These are phyloP conservation scores for Cercospora sp. DNA, from an alignment of 2,329 filamentous ascomycete species.

Conservation along the genomic window DNA sequence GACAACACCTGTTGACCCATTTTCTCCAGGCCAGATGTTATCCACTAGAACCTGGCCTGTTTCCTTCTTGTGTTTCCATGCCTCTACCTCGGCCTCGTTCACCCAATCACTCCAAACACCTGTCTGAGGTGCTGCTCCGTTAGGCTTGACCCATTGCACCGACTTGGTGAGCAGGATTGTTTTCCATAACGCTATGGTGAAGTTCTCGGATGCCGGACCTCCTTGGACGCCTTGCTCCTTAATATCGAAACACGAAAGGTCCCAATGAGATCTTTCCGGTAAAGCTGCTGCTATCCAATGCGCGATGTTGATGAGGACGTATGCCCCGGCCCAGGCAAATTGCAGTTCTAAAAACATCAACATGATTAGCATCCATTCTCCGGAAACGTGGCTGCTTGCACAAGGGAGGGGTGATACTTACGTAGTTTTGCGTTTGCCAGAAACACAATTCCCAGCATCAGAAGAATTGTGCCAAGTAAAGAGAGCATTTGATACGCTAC, in stretches of 20 bases:
- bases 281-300: conserved; percentile 56
- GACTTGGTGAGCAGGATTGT: conserved; percentile 49
- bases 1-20: conserved; percentile 7
- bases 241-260: conserved; percentile 48
- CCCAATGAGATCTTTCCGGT: conserved; percentile 50
- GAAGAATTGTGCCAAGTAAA: conserved; percentile 52
- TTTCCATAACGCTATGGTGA: conserved; percentile 53
- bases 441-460: conserved; percentile 55
- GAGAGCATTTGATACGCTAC: conserved; percentile 49
- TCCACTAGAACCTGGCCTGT: too few relatives aligned
- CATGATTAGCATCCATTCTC: not conserved
- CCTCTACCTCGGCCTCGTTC: conserved; percentile 22
- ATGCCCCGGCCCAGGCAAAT: conserved; percentile 52
- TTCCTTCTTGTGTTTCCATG: conserved; percentile 6
- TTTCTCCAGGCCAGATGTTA: too few relatives aligned
- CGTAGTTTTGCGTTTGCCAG: conserved; percentile 51
- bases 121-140: conserved; percentile 27
- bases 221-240: conserved; percentile 40
- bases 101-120: conserved; percentile 32
- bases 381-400: not conserved
- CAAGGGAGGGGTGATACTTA: not conserved
- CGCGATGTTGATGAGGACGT: conserved; percentile 51
- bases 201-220: conserved; percentile 40
- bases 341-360: conserved; percentile 40
- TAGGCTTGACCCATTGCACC: conserved; percentile 44